Percentiles rank a stretch among this genome's conserved stretches.
Conservation (phyloP, 2,329 filamentous ascomycete genomes). For the Sodiomyces alkalinus region DNA sequence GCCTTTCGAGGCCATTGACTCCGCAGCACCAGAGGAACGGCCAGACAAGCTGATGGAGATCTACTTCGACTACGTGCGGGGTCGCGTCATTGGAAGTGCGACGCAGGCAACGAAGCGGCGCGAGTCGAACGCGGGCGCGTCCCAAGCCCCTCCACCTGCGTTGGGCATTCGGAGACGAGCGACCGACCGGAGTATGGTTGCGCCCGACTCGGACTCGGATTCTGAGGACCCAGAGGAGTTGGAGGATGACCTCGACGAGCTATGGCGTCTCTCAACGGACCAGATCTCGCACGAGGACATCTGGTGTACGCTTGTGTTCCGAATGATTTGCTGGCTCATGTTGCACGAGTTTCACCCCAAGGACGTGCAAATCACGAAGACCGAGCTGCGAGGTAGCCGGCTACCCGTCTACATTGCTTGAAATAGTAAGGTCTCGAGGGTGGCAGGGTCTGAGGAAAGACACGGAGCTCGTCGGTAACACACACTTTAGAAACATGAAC, state of each 20-base stretch:
- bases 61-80: conserved; percentile 32
- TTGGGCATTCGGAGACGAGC: neutral
- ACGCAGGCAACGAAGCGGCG: conserved; percentile 12
- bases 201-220: neutral
- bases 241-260: conserved; percentile 1
- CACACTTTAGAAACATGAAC: too few species aligned
- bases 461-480: too few species aligned
- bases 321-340: conserved; percentile 44
- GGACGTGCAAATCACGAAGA: conserved; percentile 36
- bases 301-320: conserved; percentile 39
- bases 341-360: conserved; percentile 41
- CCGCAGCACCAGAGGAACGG: conserved; percentile 30
- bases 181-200: too few species aligned
- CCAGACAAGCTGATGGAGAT: conserved; percentile 35
- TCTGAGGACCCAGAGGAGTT: neutral
- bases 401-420: conserved; percentile 38
- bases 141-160: neutral
- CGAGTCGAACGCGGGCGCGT: neutral
- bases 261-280: neutral
- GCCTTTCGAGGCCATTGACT: conserved; percentile 29
- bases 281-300: conserved; percentile 21
- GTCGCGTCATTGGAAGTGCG: conserved; percentile 21
- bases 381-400: conserved; percentile 36
- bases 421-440: too few species aligned
- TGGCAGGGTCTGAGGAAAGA: too few species aligned